These are phyloP conservation scores for Peniophora sp. DNA, from an alignment of 1,284 basidiomycete species.

Conservation along the genomic window DNA sequence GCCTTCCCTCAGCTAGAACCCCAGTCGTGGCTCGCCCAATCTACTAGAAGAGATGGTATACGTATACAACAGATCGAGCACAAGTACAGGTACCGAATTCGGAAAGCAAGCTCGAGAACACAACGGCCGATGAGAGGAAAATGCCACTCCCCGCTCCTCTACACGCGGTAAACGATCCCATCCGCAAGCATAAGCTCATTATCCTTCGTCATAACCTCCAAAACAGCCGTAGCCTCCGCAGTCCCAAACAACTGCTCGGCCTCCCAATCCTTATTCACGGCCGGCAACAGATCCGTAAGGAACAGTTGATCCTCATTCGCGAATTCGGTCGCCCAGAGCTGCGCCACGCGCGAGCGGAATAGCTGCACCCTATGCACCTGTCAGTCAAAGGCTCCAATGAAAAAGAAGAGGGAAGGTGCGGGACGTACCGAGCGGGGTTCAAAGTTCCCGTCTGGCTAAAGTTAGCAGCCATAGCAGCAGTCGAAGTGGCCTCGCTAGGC, in stretches of 20 bases:
- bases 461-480: slow-evolving; percentile 13
- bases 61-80: no score
- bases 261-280: slow-evolving; percentile 74
- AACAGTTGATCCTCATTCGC: slow-evolving; percentile 74
- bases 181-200: slow-evolving; percentile 89
- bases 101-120: no score
- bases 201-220: slow-evolving; percentile 71
- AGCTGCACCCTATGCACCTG: slow-evolving; percentile 52
- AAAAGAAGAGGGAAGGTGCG: not conserved
- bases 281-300: slow-evolving; percentile 63
- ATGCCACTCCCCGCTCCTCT: slow-evolving; percentile 4
- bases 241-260: slow-evolving; percentile 70
- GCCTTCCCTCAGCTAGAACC: no score
- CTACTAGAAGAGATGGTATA: no score
- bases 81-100: no score
- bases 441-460: slow-evolving; percentile 34
- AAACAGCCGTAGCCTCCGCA: slow-evolving; percentile 71
- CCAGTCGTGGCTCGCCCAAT: no score
- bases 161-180: slow-evolving; percentile 71
- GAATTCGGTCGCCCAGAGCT: slow-evolving; percentile 60
- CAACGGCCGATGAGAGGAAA: no score
- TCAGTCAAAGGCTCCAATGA: slow-evolving; percentile 1
- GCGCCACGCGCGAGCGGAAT: slow-evolving; percentile 71
- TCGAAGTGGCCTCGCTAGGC: slow-evolving; percentile 16
- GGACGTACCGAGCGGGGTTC: slow-evolving; percentile 47